These are phyloP conservation scores for Erigeron philadelphicus DNA, from an alignment of 140 eudicot genomes.

Conservation along the genomic window DNA sequence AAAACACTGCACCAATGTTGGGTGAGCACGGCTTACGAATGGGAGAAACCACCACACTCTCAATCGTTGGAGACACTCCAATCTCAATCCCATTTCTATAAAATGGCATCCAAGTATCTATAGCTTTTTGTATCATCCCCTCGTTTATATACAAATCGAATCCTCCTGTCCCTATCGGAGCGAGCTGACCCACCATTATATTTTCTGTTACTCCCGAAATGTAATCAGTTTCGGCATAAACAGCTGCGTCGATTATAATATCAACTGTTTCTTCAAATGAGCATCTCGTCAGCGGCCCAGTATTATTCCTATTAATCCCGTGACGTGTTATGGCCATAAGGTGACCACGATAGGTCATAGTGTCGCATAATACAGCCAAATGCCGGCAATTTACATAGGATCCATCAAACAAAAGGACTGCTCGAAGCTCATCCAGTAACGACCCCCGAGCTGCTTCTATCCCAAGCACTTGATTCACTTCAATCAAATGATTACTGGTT, in stretches of 20 bases:
- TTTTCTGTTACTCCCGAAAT: conserved; percentile 89
- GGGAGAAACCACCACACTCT: conserved; percentile 65
- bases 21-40: conserved; percentile 79
- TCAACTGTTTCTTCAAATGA: conserved; percentile 96
- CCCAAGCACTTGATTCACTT: conserved; percentile 89
- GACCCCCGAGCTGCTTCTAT: conserved; percentile 90
- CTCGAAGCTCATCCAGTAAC: conserved; percentile 80
- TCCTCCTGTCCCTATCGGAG: conserved; percentile 96
- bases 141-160: conserved; percentile 68
- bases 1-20: conserved; percentile 64
- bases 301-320: conserved; percentile 83
- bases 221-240: conserved; percentile 74
- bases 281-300: conserved; percentile 96
- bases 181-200: conserved; percentile 94
- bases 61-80: conserved; percentile 79
- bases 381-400: conserved; percentile 88
- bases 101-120: conserved; percentile 80
- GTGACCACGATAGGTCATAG: conserved; percentile 96
- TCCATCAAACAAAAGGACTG: conserved; percentile 86
- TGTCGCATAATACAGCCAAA: conserved; percentile 83
- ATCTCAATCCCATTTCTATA: conserved; percentile 83
- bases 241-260: conserved; percentile 95
- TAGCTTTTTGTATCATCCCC: conserved; percentile 82
- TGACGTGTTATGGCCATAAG: conserved; percentile 97
- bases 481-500: conserved; percentile 91